Conservation (phyloP, 2,329 filamentous ascomycete genomes). For the Botrytis porri region DNA sequence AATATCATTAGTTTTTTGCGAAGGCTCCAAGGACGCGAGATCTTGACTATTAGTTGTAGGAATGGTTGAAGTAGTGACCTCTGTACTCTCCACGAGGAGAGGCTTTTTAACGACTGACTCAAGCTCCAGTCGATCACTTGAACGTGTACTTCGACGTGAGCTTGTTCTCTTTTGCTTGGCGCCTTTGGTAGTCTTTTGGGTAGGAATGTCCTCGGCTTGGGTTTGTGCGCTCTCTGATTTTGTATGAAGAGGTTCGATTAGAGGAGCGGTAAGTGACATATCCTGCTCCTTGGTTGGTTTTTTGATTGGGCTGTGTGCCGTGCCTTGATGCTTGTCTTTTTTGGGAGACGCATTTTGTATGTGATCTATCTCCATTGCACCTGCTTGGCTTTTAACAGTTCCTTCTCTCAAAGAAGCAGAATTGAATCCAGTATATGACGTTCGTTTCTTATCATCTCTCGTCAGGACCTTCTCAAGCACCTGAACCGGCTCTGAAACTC, state of each 20-base stretch:
- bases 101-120: neutral
- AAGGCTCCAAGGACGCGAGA: neutral
- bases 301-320: no score
- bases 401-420: neutral
- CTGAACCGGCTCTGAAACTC: slow-evolving; percentile 3
- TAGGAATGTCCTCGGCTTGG: neutral
- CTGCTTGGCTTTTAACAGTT: neutral
- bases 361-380: neutral
- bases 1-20: neutral
- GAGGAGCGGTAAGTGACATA: neutral
- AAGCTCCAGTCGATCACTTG: slow-evolving; percentile 3
- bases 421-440: neutral
- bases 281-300: neutral
- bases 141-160: slow-evolving; percentile 9
- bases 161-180: slow-evolving; percentile 11
- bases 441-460: neutral
- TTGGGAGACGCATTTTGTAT: neutral
- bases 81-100: neutral
- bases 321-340: neutral
- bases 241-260: neutral
- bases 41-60: neutral
- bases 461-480: neutral
- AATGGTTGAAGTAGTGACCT: neutral
- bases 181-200: neutral
- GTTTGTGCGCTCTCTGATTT: neutral